phyloP scores from a whole-genome alignment of 1,284 basidiomycete species.

The Trametes hirsuta region DNA sequence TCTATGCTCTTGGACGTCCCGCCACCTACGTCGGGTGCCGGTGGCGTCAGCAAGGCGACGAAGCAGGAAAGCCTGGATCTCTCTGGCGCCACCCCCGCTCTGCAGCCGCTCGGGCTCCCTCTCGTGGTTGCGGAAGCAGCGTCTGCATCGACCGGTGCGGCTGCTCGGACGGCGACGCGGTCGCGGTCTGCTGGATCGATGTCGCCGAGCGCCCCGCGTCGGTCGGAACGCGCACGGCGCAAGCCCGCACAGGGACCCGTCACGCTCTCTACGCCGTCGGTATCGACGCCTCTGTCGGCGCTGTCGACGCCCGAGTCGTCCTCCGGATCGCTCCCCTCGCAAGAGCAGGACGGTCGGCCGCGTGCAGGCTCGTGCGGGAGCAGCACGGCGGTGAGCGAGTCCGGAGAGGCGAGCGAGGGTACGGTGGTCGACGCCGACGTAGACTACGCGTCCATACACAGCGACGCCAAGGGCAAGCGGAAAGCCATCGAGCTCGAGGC shows the following conservation, averaged over 20 bases:
- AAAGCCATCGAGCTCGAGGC: conserved; percentile 17
- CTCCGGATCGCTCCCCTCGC: conserved; percentile 1
- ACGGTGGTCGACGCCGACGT: conserved; percentile 20
- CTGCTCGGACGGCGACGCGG: background rate
- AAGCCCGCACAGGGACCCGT: conserved; percentile 22
- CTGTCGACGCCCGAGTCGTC: conserved; percentile 11
- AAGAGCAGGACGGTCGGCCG: conserved; percentile 1
- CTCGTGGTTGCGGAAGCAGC: conserved; percentile 9
- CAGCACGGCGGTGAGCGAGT: conserved; percentile 29
- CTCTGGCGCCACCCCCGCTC: conserved; percentile 3
- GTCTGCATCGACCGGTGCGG: background rate
- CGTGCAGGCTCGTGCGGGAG: conserved; percentile 26
- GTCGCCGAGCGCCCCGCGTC: conserved; percentile 13
- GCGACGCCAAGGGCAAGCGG: conserved; percentile 11
- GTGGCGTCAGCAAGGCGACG: conserved; percentile 10
- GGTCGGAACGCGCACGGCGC: conserved; percentile 20
- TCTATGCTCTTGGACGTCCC: conserved; percentile 6
- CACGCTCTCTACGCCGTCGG: conserved; percentile 1
- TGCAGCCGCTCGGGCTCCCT: conserved; percentile 20
- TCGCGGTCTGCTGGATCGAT: background rate
- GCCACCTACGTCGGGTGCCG: background rate
- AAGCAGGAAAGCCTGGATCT: conserved; percentile 23
- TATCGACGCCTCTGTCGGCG: conserved; percentile 17
- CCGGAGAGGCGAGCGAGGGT: conserved; percentile 23
- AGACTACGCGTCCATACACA: background rate